Conservation (phyloP, 2,329 filamentous ascomycete species). For the Graphium sp. region DNA sequence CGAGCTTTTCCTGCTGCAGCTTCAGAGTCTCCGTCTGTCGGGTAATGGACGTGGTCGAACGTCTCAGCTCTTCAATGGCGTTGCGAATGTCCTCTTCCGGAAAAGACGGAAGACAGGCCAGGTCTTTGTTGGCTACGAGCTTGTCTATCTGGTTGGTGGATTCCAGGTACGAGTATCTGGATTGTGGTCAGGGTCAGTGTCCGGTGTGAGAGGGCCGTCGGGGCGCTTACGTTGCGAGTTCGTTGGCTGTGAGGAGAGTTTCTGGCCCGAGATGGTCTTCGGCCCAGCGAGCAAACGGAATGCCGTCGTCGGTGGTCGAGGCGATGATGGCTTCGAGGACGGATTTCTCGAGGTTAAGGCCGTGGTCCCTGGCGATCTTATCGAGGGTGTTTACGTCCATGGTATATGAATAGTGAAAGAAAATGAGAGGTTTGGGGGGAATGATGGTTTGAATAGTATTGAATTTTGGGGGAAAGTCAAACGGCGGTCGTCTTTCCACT, state of each 20-base stretch:
- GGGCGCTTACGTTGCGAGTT: constrained; percentile 36
- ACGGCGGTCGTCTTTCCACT: too few relatives aligned
- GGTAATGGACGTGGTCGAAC: constrained; percentile 46
- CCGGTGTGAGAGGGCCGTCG: too few relatives aligned
- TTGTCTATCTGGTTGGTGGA: constrained; percentile 27
- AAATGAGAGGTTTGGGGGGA: too few relatives aligned
- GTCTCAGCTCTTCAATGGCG: constrained; percentile 46
- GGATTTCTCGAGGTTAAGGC: constrained; percentile 16
- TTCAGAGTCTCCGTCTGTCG: constrained; percentile 45
- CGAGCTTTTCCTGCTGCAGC: constrained; percentile 44
- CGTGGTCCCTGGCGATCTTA: constrained; percentile 13
- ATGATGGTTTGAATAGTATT: too few relatives aligned
- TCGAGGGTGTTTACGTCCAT: constrained; percentile 5
- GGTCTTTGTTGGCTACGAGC: constrained; percentile 24
- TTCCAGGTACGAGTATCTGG: constrained; percentile 32
- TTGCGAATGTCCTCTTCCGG: constrained; percentile 40
- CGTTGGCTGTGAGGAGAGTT: constrained; percentile 35
- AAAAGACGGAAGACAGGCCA: constrained; percentile 30
- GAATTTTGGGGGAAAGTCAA: too few relatives aligned
- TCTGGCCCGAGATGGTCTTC: constrained; percentile 27
- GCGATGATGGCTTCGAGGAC: constrained; percentile 17
- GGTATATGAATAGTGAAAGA: too few relatives aligned
- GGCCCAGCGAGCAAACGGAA: too few relatives aligned
- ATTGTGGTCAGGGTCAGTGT: constrained; percentile 4
- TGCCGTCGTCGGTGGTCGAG: constrained; percentile 13